Conservation (phyloP, 2,329 filamentous ascomycete genomes). For the Microcera coccophila region DNA sequence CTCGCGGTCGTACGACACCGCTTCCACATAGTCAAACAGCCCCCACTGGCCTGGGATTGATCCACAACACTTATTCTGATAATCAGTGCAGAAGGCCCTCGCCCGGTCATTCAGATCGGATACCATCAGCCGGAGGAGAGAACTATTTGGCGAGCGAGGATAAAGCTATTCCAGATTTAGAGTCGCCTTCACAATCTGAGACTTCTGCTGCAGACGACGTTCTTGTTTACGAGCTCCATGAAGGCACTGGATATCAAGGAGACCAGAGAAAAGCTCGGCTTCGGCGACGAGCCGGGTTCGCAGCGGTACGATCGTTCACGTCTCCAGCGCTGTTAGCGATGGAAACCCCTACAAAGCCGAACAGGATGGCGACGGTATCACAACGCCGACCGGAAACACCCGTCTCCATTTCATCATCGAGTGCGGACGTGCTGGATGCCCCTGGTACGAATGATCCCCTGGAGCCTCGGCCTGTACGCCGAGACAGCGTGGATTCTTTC, state of each 20-base stretch:
- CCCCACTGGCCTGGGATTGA: too few species aligned
- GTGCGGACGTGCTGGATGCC: too few species aligned
- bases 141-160: too few species aligned
- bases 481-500: slow-evolving; percentile 46
- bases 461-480: slow-evolving; percentile 10
- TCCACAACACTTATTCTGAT: too few species aligned
- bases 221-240: slow-evolving; percentile 27
- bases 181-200: slow-evolving; percentile 8
- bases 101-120: too few species aligned
- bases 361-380: background rate
- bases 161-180: too few species aligned
- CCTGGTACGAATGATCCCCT: slow-evolving; percentile 1
- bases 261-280: slow-evolving; percentile 30
- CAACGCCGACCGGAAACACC: too few species aligned
- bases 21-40: too few species aligned
- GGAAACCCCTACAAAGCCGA: background rate
- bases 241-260: slow-evolving; percentile 28
- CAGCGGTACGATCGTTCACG: slow-evolving; percentile 26
- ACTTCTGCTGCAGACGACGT: slow-evolving; percentile 10
- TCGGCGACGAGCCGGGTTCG: slow-evolving; percentile 29
- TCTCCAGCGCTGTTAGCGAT: slow-evolving; percentile 30
- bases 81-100: too few species aligned
- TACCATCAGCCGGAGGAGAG: too few species aligned
- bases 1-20: too few species aligned
- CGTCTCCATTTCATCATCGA: too few species aligned